Evolutionary conservation across 2,329 filamentous ascomycete genomes (phyloP), one percentile per base, ranked within the genome.

Genomic region (Blumeriella jaapii): DNA sequence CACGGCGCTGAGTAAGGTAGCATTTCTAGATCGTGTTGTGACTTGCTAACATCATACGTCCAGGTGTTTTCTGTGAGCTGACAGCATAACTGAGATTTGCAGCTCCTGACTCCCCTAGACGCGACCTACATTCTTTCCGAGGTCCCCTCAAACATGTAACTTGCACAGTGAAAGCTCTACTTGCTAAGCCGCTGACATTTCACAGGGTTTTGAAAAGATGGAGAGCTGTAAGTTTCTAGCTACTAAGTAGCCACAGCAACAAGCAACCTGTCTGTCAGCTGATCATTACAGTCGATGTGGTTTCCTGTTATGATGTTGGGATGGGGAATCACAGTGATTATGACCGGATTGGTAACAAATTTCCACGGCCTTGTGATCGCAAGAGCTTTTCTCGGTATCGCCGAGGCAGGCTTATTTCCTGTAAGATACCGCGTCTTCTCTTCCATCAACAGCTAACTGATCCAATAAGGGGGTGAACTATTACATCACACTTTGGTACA

Each of bases 281-380:
- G 29, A 11, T 29, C 11, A 22, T 11, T 22, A 11, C 6, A 43
- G 37, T 68, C 70, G n/a, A 65, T 68, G 33, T 79, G 74, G 63
- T 60, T 82, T 43, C 65, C 74, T 7, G 73, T 76, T 53, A 80
- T 82, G 49, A 69, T 73, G 22, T 53, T 65, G 3, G 55, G 66
- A 2, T 82, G 78, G 77, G 78, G 77, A 3, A 62, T 80, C 40
- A 64, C 83, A 25, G 73, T 79, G 6, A 75, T 74, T 1, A 64
- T 78, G 46, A 82, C 74, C 0, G 82, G 81, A 0, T 61, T 86
- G 3, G 71, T 74, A 11, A 61, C 77, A 26, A 76, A 63, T 41
- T 85, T 78, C 50, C 71, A 64, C 27, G 65, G 70, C 2, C 61
- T 87, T 3, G 59, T 86, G n/a, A 35, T 44, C 27, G 50, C 45